These are phyloP conservation scores for Xylaria sp. DNA, from an alignment of 2,329 filamentous ascomycete genomes.

Conservation along the genomic window DNA sequence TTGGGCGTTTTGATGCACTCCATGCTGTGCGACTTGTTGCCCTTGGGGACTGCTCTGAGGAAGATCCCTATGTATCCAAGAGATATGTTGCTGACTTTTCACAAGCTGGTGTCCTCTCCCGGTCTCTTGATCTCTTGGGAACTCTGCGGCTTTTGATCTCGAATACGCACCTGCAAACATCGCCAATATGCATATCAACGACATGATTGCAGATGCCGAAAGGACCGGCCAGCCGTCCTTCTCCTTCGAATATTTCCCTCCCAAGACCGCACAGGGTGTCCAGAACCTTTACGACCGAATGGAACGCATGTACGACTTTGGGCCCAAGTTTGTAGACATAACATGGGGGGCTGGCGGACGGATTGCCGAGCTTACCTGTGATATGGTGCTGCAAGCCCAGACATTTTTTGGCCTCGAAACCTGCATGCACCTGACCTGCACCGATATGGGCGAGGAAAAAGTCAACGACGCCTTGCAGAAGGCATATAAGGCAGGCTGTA, in stretches of 20 bases:
- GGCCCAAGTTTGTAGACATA: slow-evolving; percentile 96
- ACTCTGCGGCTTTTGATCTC: slow-evolving; percentile 4
- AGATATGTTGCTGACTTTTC: slow-evolving; percentile 24
- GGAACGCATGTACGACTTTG: slow-evolving; percentile 97
- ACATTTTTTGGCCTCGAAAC: slow-evolving; percentile 96
- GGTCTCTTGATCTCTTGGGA: slow-evolving; percentile 20
- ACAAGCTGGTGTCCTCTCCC: slow-evolving; percentile 8
- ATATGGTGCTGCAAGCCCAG: slow-evolving; percentile 97
- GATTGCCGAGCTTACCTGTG: slow-evolving; percentile 90
- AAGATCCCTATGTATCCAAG: slow-evolving; percentile 10
- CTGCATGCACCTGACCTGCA: slow-evolving; percentile 99
- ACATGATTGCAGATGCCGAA: slow-evolving; percentile 87
- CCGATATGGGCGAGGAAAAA: slow-evolving; percentile 94
- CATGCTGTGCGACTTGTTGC: slow-evolving; percentile 7
- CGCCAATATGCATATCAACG: slow-evolving; percentile 89
- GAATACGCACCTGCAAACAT: slow-evolving; percentile 11
- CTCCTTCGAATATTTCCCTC: slow-evolving; percentile 99
- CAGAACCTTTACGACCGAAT: slow-evolving; percentile 99
- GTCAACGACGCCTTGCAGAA: slow-evolving; percentile 88
- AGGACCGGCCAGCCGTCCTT: slow-evolving; percentile 85
- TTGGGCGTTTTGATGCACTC: not conserved
- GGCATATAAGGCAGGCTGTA: slow-evolving; percentile 95
- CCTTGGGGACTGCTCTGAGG: not conserved
- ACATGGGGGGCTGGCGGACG: slow-evolving; percentile 97
- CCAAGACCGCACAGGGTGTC: slow-evolving; percentile 96